Evolutionary conservation across 129 eudicot genomes (phyloP), one percentile per base, ranked within the genome.

Genomic region (Lonicera japonica): DNA sequence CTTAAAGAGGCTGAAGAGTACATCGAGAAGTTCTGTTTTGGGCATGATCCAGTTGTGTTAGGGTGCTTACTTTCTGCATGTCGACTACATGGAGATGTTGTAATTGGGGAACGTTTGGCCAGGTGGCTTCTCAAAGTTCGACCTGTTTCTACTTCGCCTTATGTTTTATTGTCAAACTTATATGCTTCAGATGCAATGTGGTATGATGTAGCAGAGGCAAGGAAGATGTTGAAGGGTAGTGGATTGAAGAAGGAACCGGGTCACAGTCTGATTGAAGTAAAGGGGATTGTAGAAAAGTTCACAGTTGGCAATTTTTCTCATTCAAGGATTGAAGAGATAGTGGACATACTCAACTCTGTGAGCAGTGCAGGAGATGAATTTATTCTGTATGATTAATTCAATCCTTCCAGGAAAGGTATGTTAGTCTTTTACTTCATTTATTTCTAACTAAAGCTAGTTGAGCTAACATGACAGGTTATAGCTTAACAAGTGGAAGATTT

Each of bases 41-140:
- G 76, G 58, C 69, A 73, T 29, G 90, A 89, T 75, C 77, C 73
- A 10, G 77, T 87, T 68, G 81, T 87, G 70, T 83, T 85, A 36
- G 95, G 95, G 34, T 79, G 85, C 69, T 65, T 88, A 54, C 77
- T 82, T 23, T 85, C 96, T 19, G 87, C 87, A 10, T 79, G 94
- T 64, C 82, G 86, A 25, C 67, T 85, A 66, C 90, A 82, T 41
- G 83, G 90, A 25, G 87, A 75, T 69, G 70, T 79, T 45, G 54
- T 56, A 54, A 58, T 61, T 24, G 95, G 96, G 41, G 76, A 85
- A 61, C 75, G 83, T 25, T 53, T 72, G 7, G 85, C 79, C 25
- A 71, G 61, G 21, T 78, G 78, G 47, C 72, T 88, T 58, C 60
- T 82, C 65, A 47, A 85, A 65, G 81, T 80, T 72, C 71, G 74